phyloP scores from a whole-genome alignment of 495 filamentous ascomycete genomes.

The Amphirosellinia nigrospora region DNA sequence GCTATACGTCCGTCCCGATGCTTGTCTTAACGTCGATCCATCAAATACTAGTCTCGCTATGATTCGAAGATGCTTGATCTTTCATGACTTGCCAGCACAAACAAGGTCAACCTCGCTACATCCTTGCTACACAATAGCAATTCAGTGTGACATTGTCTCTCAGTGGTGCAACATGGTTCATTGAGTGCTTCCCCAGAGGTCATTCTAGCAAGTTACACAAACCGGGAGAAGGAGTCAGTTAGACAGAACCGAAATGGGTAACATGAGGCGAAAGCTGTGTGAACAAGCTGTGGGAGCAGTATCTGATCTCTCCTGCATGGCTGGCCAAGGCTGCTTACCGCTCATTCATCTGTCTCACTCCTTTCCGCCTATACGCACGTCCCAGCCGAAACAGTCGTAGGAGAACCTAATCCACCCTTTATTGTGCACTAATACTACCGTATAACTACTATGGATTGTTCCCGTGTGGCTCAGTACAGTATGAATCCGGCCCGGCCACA shows the following conservation, averaged over 20 bases:
- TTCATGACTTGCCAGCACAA: background rate
- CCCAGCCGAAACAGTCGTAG: background rate
- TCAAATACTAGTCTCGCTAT: background rate
- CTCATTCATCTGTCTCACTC: conserved; percentile 8
- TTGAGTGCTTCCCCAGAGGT: conserved; percentile 4
- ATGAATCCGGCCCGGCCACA: conserved; percentile 3
- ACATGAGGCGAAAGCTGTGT: conserved; percentile 21
- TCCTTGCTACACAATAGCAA: conserved; percentile 16
- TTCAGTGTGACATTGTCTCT: conserved; percentile 19
- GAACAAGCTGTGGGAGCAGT: background rate
- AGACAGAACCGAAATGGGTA: conserved; percentile 19
- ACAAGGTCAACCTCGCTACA: conserved; percentile 12
- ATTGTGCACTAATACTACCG: background rate
- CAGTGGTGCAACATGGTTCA: background rate
- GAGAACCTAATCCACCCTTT: background rate
- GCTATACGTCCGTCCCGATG: conserved; percentile 1
- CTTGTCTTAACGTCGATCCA: background rate
- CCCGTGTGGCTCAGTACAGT: background rate
- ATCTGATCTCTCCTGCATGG: background rate
- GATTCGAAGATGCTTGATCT: conserved; percentile 7
- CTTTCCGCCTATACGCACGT: conserved; percentile 13
- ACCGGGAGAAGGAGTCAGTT: background rate
- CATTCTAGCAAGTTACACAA: conserved; percentile 17
- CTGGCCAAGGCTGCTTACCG: conserved; percentile 7
- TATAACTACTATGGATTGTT: background rate